Evolutionary conservation across 768 basidiomycete species (phyloP), one percentile per base, ranked within the genome.

Genomic region (Boletus pseudo-olivaceus): DNA sequence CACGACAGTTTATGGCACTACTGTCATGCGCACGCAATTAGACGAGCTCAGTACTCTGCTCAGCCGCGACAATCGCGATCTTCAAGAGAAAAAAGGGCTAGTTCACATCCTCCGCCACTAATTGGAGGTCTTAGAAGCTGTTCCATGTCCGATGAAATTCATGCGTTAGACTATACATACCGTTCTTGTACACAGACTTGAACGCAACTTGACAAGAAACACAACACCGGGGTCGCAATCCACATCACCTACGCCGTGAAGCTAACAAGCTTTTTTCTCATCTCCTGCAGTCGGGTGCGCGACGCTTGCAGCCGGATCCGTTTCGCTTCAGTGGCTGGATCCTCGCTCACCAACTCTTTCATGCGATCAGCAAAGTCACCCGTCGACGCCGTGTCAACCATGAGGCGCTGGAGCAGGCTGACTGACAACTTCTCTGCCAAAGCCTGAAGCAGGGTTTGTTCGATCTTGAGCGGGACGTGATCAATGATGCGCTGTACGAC

Each of bases 401-500:
- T 49, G n/a, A 78, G 64, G 35, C 66, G 61, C 27, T 62, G 55
- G 32, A 76, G 55, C 8, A 86, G 66, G 15, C 61, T 66, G 20
- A 63, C 54, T 9, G 74, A 73, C 38, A 81, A 57, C 19, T 54
- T 64, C 0, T 65, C 56, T 0, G 70, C 72, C 12, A 81, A 67
- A 10, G 69, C 63, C 35, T 75, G 72, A 42, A 80, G 72, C 30
- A 83, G 68, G 8, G 70, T 63, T 20, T 72, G 74, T 54, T 82
- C 78, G 34, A 82, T 81, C 40, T 68, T 72, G 9, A 78, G 62
- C 1, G 84, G 82, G 20, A 84, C 47, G 37, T 76, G 68, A 54
- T 86, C 85, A 34, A 82, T 75, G 58, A 82, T 70, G 10, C 82
- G 78, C 84, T 86, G 32, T 27, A 50, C 1, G 19, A 32, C 7